Evolutionary conservation across 495 filamentous ascomycete genomes (phyloP).

Genomic region (Apodospora peruviana): DNA sequence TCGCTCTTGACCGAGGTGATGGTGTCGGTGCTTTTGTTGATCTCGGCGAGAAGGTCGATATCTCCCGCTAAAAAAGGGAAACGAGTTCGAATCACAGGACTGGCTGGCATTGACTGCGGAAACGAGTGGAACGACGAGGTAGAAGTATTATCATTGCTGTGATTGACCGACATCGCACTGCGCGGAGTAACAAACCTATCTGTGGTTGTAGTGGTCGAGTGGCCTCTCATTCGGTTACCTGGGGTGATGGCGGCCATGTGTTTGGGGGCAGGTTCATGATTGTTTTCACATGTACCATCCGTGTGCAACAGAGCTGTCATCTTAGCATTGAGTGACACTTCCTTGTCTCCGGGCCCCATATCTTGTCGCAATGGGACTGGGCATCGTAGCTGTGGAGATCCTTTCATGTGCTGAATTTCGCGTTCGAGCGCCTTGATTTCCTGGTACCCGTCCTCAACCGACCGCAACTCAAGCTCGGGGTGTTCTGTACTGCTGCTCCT

Average conservation of each 20-base stretch:
- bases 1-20: not conserved
- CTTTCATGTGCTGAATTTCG: constrained; percentile 29
- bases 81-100: too few relatives aligned
- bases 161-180: constrained; percentile 11
- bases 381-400: not conserved
- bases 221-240: not conserved
- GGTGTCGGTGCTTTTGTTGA: not conserved
- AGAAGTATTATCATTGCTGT: too few relatives aligned
- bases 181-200: constrained; percentile 18
- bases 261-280: not conserved
- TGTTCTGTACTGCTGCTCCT: constrained; percentile 24
- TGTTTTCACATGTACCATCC: constrained; percentile 7
- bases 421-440: constrained; percentile 28
- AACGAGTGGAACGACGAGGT: constrained; percentile 21
- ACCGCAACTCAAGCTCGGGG: constrained; percentile 29
- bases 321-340: constrained; percentile 8
- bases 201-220: constrained; percentile 11
- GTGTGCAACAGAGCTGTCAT: constrained; percentile 14
- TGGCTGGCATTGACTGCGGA: constrained; percentile 10
- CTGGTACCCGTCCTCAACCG: constrained; percentile 22
- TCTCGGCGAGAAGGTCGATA: not conserved
- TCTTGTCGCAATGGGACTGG: not conserved
- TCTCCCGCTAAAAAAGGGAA: constrained; percentile 2
- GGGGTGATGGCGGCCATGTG: not conserved
- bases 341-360: not conserved